phyloP scores from a whole-genome alignment of 257 asterid species.

The Echites panduratus region DNA sequence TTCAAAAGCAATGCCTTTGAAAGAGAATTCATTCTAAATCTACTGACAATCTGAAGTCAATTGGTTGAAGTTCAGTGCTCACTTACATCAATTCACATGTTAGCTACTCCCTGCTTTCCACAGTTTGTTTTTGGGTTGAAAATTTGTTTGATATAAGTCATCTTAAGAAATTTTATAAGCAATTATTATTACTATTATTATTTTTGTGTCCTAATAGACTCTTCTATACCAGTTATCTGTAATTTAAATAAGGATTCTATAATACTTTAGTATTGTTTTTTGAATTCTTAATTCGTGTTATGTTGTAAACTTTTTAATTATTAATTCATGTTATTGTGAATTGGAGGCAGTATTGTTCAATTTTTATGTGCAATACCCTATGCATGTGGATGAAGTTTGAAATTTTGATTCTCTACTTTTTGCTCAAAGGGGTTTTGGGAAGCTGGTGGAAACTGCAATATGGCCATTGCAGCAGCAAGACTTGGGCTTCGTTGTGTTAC shows the following conservation, averaged over 20 bases:
- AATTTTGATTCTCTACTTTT: conserved; percentile 7
- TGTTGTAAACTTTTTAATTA: too few relatives aligned
- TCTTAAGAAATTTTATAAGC: too few relatives aligned
- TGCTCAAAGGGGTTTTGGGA: conserved; percentile 74
- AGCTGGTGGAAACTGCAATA: conserved; percentile 97
- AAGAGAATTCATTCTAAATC: neutral
- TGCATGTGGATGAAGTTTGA: neutral
- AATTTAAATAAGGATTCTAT: too few relatives aligned
- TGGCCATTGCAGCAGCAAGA: conserved; percentile 97
- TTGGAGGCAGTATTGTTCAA: neutral
- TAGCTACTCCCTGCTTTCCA: neutral
- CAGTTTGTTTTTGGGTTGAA: too few relatives aligned
- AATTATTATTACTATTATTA: too few relatives aligned
- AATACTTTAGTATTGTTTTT: too few relatives aligned
- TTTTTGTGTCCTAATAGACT: too few relatives aligned
- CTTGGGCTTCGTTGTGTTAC: conserved; percentile 68
- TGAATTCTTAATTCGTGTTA: too few relatives aligned
- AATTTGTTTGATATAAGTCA: too few relatives aligned
- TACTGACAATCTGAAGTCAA: neutral
- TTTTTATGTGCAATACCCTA: neutral
- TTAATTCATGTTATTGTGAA: too few relatives aligned
- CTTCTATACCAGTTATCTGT: too few relatives aligned
- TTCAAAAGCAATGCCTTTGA: neutral
- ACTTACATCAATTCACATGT: neutral
- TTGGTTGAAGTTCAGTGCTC: neutral